Conservation (phyloP, 768 basidiomycete species). For the Collybia sordida region DNA sequence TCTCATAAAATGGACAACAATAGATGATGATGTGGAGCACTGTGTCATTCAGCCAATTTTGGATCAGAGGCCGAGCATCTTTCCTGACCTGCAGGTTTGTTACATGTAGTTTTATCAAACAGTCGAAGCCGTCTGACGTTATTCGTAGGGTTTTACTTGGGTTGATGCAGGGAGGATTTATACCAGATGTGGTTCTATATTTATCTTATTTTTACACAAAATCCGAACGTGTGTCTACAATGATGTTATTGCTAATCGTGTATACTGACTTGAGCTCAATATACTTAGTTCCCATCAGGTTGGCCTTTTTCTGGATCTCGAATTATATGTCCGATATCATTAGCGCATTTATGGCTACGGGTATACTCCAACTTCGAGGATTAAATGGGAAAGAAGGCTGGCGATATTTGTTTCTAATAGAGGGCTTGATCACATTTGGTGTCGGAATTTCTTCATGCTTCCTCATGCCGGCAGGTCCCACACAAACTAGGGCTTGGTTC, state of each 20-base stretch:
- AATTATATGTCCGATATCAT: slow-evolving; percentile 55
- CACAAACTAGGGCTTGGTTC: slow-evolving; percentile 60
- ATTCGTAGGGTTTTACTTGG: slow-evolving; percentile 36
- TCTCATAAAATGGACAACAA: too few relatives aligned
- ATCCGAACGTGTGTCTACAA: slow-evolving; percentile 41
- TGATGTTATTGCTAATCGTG: not conserved
- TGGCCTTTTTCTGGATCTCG: slow-evolving; percentile 70
- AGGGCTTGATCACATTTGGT: slow-evolving; percentile 48
- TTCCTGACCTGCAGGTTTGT: slow-evolving; percentile 55
- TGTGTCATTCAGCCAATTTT: slow-evolving; percentile 58
- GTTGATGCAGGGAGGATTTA: slow-evolving; percentile 64
- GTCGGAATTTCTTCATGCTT: slow-evolving; percentile 54
- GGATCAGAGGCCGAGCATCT: slow-evolving; percentile 48
- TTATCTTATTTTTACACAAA: slow-evolving; percentile 67
- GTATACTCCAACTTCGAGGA: slow-evolving; percentile 55
- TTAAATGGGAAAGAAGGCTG: slow-evolving; percentile 53
- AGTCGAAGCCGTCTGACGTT: not conserved
- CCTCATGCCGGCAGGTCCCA: slow-evolving; percentile 62
- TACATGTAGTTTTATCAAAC: not conserved
- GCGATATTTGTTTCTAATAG: slow-evolving; percentile 59
- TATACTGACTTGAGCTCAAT: not conserved
- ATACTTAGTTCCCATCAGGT: slow-evolving; percentile 55
- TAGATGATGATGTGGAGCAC: slow-evolving; percentile 59
- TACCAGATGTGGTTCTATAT: slow-evolving; percentile 64
- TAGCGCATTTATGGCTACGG: slow-evolving; percentile 64